phyloP scores from a whole-genome alignment of 1,284 basidiomycete species.

The Pseudozyma hubeiensis region DNA sequence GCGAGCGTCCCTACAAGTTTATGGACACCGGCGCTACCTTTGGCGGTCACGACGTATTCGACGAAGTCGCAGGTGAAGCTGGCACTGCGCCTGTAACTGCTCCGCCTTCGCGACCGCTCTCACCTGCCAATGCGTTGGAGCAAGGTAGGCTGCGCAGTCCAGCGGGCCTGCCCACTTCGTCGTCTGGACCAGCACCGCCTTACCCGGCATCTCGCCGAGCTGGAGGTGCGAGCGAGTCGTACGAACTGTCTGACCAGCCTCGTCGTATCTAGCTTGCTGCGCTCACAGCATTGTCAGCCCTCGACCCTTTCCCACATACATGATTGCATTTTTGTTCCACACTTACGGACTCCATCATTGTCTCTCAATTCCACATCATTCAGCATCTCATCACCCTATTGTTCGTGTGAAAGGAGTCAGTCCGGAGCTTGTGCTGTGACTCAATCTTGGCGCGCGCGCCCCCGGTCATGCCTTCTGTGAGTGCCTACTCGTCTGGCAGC shows the following conservation, averaged over 20 bases:
- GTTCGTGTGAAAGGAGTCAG: too few relatives aligned
- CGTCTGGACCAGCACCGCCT: slow-evolving; percentile 31
- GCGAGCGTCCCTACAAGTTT: slow-evolving; percentile 41
- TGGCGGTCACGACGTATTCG: slow-evolving; percentile 42
- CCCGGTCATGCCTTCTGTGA: too few relatives aligned
- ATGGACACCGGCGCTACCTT: slow-evolving; percentile 44
- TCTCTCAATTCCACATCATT: background rate
- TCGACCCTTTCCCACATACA: too few relatives aligned
- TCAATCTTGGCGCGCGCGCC: too few relatives aligned
- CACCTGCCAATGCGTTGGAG: slow-evolving; percentile 47
- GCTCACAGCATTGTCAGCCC: too few relatives aligned
- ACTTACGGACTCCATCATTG: background rate
- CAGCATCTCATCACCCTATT: too few relatives aligned
- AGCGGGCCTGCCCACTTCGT: slow-evolving; percentile 27
- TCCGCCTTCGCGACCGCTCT: slow-evolving; percentile 39
- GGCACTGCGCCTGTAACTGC: slow-evolving; percentile 38
- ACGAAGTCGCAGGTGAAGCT: slow-evolving; percentile 19
- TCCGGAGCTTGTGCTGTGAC: too few relatives aligned
- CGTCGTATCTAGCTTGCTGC: slow-evolving; percentile 34
- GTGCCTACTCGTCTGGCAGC: background rate
- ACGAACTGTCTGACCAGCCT: slow-evolving; percentile 40
- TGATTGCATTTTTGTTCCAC: too few relatives aligned
- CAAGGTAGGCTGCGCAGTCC: slow-evolving; percentile 39
- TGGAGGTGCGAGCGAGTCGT: slow-evolving; percentile 27
- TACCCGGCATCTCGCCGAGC: slow-evolving; percentile 25